Evolutionary conservation across 305 asterid species (phyloP).

Genomic region (Fraxinus baroniana): DNA sequence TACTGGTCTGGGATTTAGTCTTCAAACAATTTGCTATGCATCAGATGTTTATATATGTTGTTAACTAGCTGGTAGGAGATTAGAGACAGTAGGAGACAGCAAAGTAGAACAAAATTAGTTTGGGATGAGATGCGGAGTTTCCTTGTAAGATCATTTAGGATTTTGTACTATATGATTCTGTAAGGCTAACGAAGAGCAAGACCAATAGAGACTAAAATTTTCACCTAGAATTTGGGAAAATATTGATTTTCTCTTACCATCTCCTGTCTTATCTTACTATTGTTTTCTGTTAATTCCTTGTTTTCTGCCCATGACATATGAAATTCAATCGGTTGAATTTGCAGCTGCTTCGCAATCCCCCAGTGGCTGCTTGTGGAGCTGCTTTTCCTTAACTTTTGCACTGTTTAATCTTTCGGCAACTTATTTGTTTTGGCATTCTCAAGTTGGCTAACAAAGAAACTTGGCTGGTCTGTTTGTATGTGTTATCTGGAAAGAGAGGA

Average conservation of each 20-base stretch:
- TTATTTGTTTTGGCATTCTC: background rate
- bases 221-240: slow-evolving; percentile 1
- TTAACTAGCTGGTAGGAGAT: slow-evolving; percentile 19
- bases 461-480: background rate
- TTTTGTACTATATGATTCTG: slow-evolving; percentile 21
- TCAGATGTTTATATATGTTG: background rate
- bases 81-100: slow-evolving; percentile 22
- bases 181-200: slow-evolving; percentile 10
- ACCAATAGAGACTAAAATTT: background rate
- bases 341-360: background rate
- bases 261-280: background rate
- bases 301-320: background rate
- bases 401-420: background rate
- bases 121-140: background rate
- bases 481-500: background rate
- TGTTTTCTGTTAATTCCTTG: background rate
- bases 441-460: background rate
- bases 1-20: background rate
- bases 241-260: background rate
- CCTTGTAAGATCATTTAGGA: slow-evolving; percentile 8
- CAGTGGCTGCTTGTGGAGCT: background rate
- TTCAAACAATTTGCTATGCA: background rate
- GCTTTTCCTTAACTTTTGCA: background rate
- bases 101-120: slow-evolving; percentile 18
- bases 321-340: background rate